These are phyloP conservation scores for Corylus avellana DNA, from an alignment of 306 rosid genomes.

Conservation along the genomic window DNA sequence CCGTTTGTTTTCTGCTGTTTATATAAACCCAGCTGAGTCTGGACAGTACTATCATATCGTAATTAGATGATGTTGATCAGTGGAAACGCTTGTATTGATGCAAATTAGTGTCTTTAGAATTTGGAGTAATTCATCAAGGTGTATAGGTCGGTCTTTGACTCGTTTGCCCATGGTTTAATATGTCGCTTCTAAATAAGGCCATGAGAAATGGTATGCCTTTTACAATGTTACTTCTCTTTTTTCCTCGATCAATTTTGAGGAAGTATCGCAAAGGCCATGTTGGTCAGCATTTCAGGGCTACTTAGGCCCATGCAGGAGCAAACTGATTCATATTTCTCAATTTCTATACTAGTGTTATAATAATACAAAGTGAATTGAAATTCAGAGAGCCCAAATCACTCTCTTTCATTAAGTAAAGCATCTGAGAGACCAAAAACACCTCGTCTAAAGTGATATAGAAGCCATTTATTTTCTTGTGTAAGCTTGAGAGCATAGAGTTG, in stretches of 20 bases:
- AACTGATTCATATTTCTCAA: neutral
- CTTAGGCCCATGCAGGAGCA: neutral
- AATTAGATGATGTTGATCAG: neutral
- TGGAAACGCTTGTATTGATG: neutral
- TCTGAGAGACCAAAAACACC: too few relatives aligned
- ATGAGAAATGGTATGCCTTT: neutral
- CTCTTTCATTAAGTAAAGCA: neutral
- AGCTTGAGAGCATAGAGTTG: too few relatives aligned
- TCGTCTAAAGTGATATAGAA: too few relatives aligned
- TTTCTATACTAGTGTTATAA: neutral
- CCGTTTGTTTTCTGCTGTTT: neutral
- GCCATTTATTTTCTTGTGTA: too few relatives aligned
- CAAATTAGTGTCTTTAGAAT: neutral
- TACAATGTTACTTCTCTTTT: neutral
- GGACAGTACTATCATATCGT: neutral
- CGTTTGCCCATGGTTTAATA: neutral
- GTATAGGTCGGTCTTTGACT: neutral
- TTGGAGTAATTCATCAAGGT: neutral
- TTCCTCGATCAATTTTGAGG: too few relatives aligned
- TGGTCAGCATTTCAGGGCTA: neutral
- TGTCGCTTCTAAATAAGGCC: neutral
- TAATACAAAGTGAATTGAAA: neutral
- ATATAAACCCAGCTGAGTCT: neutral
- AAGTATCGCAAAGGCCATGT: too few relatives aligned
- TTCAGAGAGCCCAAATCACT: neutral